Evolutionary conservation across 257 asterid species (phyloP).

Genomic region (Asclepias syriaca): DNA sequence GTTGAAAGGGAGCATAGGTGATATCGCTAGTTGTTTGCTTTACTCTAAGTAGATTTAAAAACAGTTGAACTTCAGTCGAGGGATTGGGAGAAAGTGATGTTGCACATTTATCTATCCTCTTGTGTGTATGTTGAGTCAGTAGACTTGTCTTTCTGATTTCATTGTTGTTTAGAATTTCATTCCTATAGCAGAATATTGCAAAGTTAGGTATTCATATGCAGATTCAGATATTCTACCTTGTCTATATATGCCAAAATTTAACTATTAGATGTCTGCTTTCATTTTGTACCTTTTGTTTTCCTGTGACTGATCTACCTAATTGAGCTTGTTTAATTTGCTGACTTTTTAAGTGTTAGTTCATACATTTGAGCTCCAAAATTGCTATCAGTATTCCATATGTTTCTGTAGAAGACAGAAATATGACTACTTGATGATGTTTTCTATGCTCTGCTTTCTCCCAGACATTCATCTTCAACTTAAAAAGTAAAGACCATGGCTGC

Average conservation of each 20-base stretch:
- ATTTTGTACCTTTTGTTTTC: background rate
- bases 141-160: background rate
- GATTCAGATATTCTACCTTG: background rate
- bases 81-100: background rate
- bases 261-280: no score
- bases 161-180: background rate
- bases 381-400: background rate
- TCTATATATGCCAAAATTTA: background rate
- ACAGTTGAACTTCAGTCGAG: background rate
- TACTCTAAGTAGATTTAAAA: background rate
- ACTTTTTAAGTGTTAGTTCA: background rate
- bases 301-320: background rate
- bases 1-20: background rate
- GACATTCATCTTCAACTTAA: background rate
- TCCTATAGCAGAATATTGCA: background rate
- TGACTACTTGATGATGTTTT: background rate
- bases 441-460: background rate
- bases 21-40: background rate
- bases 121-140: background rate
- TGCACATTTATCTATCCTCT: background rate
- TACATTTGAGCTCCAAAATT: background rate
- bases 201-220: background rate
- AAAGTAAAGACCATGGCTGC: constrained; percentile 5
- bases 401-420: background rate
- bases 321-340: background rate